Evolutionary conservation across 2,329 filamentous ascomycete species (phyloP).

Genomic region (Rugonectria rugulosa): DNA sequence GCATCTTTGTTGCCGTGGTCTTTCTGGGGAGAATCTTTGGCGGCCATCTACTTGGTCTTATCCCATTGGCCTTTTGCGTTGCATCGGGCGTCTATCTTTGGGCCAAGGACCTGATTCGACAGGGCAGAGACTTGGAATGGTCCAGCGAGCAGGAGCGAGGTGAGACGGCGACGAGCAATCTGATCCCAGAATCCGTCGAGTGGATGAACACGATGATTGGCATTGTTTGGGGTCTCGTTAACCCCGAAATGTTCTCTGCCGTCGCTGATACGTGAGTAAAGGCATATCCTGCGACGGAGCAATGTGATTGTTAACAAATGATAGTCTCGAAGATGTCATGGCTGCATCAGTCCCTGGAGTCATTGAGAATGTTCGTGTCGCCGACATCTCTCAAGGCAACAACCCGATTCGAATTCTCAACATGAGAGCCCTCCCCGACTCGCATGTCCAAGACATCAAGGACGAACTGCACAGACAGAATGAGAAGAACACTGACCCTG

Average conservation of each 20-base stretch:
- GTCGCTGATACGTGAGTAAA: slow-evolving; percentile 78
- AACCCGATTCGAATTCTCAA: slow-evolving; percentile 91
- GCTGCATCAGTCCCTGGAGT: slow-evolving; percentile 90
- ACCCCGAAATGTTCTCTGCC: slow-evolving; percentile 92
- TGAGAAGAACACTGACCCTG: slow-evolving; percentile 80
- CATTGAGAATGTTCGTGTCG: slow-evolving; percentile 93
- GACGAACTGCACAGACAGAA: slow-evolving; percentile 81
- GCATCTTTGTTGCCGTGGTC: slow-evolving; percentile 76
- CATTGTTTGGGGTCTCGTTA: slow-evolving; percentile 89
- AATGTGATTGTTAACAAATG: slow-evolving; percentile 12
- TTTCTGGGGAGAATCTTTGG: slow-evolving; percentile 82
- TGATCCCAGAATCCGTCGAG: slow-evolving; percentile 91
- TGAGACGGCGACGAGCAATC: slow-evolving; percentile 83
- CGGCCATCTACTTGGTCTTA: slow-evolving; percentile 76
- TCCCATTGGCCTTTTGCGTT: slow-evolving; percentile 76
- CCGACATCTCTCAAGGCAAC: slow-evolving; percentile 91
- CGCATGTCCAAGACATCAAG: slow-evolving; percentile 82
- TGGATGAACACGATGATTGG: slow-evolving; percentile 94
- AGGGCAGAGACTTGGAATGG: slow-evolving; percentile 87
- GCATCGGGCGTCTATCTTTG: slow-evolving; percentile 84
- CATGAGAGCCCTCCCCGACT: slow-evolving; percentile 81
- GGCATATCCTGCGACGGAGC: rapidly evolving
- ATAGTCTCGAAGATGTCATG: slow-evolving; percentile 78
- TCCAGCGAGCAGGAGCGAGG: slow-evolving; percentile 84
- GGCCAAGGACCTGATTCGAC: slow-evolving; percentile 85